Conservation (phyloP, 805 yeast species). For the Yamadazyma kitorensis region DNA sequence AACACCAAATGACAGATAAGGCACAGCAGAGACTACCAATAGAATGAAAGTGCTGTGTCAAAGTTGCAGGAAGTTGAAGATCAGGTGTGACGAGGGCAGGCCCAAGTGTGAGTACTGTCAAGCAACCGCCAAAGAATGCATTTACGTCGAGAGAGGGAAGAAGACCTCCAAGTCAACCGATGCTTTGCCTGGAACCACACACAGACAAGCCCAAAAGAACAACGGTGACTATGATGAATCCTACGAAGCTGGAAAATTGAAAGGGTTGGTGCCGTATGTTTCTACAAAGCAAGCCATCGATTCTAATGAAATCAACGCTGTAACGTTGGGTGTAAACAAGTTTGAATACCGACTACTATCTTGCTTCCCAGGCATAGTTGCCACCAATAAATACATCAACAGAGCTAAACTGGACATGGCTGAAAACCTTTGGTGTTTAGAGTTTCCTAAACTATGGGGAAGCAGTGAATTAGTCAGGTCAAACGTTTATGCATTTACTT, state of each 20-base stretch:
- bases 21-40: too few species aligned
- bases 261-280: not conserved
- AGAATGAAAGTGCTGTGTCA: constrained; percentile 5
- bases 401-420: constrained; percentile 2
- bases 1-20: too few species aligned
- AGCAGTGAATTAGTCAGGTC: not conserved
- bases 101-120: constrained; percentile 26
- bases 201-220: constrained; percentile 1
- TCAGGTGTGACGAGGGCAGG: constrained; percentile 21
- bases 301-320: too few species aligned
- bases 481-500: constrained; percentile 2
- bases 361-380: constrained; percentile 3
- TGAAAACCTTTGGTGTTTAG: constrained; percentile 1
- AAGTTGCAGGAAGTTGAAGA: constrained; percentile 10
- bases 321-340: constrained; percentile 3
- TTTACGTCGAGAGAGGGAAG: constrained; percentile 14
- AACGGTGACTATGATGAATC: not conserved
- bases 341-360: constrained; percentile 6
- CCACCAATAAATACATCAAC: not conserved
- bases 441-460: constrained; percentile 5
- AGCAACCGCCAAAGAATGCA: constrained; percentile 18
- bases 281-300: too few species aligned
- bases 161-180: too few species aligned
- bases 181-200: too few species aligned
- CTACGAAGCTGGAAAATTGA: not conserved